These are phyloP conservation scores for Strobilomyces confusus DNA, from an alignment of 768 basidiomycete genomes.

Conservation along the genomic window DNA sequence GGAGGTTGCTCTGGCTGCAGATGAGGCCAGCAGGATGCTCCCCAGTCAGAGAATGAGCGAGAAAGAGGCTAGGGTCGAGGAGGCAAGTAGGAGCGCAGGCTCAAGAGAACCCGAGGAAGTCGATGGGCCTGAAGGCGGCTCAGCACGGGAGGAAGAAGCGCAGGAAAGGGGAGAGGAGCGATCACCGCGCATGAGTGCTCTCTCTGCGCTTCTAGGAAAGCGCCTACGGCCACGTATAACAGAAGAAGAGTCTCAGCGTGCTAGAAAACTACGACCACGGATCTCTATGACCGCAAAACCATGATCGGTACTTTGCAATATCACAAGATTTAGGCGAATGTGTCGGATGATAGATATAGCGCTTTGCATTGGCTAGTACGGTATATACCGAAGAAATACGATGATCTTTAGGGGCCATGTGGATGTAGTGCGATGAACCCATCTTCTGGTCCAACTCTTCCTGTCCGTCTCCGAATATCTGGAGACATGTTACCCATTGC, in stretches of 20 bases:
- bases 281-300: not conserved
- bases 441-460: slow-evolving; percentile 31
- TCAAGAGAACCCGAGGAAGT: slow-evolving; percentile 10
- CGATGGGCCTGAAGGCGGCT: slow-evolving; percentile 12
- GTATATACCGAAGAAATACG: slow-evolving; percentile 5
- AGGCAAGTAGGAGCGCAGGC: not conserved
- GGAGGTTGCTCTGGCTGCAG: slow-evolving; percentile 15
- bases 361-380: not conserved
- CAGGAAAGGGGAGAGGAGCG: slow-evolving; percentile 1
- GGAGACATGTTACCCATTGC: slow-evolving; percentile 37
- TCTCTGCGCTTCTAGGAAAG: slow-evolving; percentile 5
- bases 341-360: not conserved
- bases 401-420: slow-evolving; percentile 19
- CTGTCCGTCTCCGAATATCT: slow-evolving; percentile 30
- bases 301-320: not conserved
- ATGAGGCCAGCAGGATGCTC: slow-evolving; percentile 4
- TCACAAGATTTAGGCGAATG: not conserved
- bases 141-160: slow-evolving; percentile 3
- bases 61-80: not conserved
- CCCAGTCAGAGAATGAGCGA: not conserved
- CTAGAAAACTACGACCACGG: slow-evolving; percentile 16
- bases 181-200: not conserved
- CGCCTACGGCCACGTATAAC: slow-evolving; percentile 13
- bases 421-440: slow-evolving; percentile 31
- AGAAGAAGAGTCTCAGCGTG: slow-evolving; percentile 11